Percentiles rank a stretch among this genome's conserved stretches.
Conservation (phyloP, 179 eudicot species). For the Gypsophila paniculata region DNA sequence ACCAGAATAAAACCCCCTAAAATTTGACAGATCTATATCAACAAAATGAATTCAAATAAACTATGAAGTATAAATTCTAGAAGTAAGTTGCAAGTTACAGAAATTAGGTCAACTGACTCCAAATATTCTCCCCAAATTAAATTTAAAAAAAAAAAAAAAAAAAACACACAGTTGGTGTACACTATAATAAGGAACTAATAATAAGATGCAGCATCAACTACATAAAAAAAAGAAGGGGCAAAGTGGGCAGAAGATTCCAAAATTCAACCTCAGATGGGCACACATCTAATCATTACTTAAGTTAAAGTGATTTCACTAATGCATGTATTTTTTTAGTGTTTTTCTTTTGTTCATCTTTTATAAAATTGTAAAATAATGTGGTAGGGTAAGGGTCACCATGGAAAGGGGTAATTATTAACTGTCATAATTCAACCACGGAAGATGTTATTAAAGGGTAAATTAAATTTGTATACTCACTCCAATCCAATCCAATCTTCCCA, state of each 20-base stretch:
- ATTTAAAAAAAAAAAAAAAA: conserved; percentile 10
- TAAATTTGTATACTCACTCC: too few species aligned
- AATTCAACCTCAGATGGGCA: conserved; percentile 30
- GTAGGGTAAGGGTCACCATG: conserved; percentile 8
- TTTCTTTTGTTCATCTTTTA: too few species aligned
- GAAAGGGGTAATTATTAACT: background rate
- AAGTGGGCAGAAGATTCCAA: conserved; percentile 52
- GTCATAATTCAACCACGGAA: background rate
- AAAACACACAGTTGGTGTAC: too few species aligned
- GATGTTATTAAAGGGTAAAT: too few species aligned
- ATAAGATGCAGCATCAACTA: conserved; percentile 10
- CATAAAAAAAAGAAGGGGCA: background rate
- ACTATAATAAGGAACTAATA: too few species aligned
- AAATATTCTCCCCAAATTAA: conserved; percentile 21
- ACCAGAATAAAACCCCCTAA: background rate
- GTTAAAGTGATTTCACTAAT: background rate
- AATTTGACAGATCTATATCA: conserved; percentile 8
- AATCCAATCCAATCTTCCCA: too few species aligned
- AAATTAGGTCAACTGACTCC: conserved; percentile 38
- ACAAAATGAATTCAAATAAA: too few species aligned
- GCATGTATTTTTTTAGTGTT: background rate
- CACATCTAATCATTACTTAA: conserved; percentile 23
- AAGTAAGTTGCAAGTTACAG: conserved; percentile 11
- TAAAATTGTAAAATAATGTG: too few species aligned
- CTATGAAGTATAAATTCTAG: too few species aligned